A percentile compares a stretch with the other conserved stretches of the same genome.
Evolutionary conservation across 73 alveolate species (phyloP).

Genomic region (Strombidium stylifer): DNA sequence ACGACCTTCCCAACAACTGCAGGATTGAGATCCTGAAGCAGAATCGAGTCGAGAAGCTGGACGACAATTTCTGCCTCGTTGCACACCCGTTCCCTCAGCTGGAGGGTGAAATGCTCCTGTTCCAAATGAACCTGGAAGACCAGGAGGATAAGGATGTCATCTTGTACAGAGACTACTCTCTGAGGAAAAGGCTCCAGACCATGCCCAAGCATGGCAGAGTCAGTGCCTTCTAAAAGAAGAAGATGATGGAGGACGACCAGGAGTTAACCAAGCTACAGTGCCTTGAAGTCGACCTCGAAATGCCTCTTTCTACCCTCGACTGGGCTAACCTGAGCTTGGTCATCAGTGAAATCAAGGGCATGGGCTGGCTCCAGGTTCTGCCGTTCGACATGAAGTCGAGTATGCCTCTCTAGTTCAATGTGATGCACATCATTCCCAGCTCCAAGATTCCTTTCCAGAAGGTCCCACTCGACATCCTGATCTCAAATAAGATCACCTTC

Average conservation of each 20-base stretch:
- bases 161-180: constrained; percentile 46
- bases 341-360: constrained; percentile 41
- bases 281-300: constrained; percentile 36
- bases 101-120: constrained; percentile 46
- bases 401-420: constrained; percentile 15
- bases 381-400: constrained; percentile 53
- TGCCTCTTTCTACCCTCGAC: constrained; percentile 32
- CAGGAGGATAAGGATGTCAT: constrained; percentile 13
- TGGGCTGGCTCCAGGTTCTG: constrained; percentile 44
- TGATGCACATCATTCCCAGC: constrained; percentile 46
- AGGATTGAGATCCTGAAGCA: constrained; percentile 9
- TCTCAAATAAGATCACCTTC: constrained; percentile 5
- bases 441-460: constrained; percentile 32
- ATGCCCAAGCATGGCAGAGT: constrained; percentile 24
- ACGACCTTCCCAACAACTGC: constrained; percentile 29
- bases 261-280: constrained; percentile 26
- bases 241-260: constrained; percentile 26
- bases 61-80: constrained; percentile 29
- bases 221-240: constrained; percentile 26
- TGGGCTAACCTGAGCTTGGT: constrained; percentile 43
- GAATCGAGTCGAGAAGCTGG: constrained; percentile 22
- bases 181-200: constrained; percentile 41
- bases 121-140: constrained; percentile 41
- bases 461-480: constrained; percentile 46
- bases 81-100: constrained; percentile 56